Conservation (phyloP, 164 flowering plant genomes). For the Vitis rotundifolia region DNA sequence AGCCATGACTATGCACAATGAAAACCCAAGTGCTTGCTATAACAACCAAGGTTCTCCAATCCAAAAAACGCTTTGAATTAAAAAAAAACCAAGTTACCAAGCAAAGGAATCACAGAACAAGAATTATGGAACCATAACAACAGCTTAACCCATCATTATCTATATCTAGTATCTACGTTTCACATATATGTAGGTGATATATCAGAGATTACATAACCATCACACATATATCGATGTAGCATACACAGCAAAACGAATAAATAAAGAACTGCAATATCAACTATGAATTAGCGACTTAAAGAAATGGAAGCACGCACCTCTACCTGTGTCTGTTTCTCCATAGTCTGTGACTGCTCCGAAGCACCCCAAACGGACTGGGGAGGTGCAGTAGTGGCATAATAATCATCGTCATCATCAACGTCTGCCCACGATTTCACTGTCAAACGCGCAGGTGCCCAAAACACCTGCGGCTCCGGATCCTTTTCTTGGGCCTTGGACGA, state of each 20-base stretch:
- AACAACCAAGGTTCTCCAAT: too few relatives aligned
- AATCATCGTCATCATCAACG: slow-evolving; percentile 86
- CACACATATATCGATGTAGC: too few relatives aligned
- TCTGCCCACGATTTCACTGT: slow-evolving; percentile 85
- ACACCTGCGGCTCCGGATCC: slow-evolving; percentile 56
- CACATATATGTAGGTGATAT: too few relatives aligned
- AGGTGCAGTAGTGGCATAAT: slow-evolving; percentile 71
- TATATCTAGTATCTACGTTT: too few relatives aligned
- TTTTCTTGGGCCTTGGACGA: slow-evolving; percentile 39
- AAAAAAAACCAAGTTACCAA: too few relatives aligned
- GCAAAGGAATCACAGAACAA: too few relatives aligned
- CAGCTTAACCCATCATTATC: too few relatives aligned
- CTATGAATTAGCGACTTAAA: not conserved
- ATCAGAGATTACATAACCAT: too few relatives aligned
- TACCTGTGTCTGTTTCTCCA: slow-evolving; percentile 32
- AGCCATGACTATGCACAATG: too few relatives aligned
- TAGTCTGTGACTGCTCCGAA: slow-evolving; percentile 25
- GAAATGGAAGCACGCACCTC: slow-evolving; percentile 30
- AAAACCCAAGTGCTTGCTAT: too few relatives aligned
- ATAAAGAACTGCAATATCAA: not conserved
- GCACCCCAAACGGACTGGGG: slow-evolving; percentile 55
- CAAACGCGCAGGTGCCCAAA: slow-evolving; percentile 80
- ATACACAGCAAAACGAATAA: not conserved
- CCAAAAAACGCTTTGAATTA: too few relatives aligned
- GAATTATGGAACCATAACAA: too few relatives aligned